These are phyloP conservation scores for Epicoccum nigrum DNA, from an alignment of 2,329 filamentous ascomycete genomes.

Conservation along the genomic window DNA sequence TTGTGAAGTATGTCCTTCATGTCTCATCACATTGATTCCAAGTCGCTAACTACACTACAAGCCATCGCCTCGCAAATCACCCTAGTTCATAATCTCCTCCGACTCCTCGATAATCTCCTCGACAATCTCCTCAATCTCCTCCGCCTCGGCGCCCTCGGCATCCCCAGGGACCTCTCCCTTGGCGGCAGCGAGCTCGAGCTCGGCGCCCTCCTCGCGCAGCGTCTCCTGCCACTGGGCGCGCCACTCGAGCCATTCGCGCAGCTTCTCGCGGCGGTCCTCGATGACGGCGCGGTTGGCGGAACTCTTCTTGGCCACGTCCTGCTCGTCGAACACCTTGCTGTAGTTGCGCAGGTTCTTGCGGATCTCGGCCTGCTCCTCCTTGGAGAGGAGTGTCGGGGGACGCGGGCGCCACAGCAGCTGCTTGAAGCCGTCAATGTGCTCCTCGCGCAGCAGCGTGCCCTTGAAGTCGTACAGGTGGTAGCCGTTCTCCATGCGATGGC, in stretches of 20 bases:
- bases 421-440: conserved; percentile 96
- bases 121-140: conserved; percentile 75
- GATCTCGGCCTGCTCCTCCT: conserved; percentile 96
- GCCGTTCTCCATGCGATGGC: conserved; percentile 97
- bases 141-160: conserved; percentile 57
- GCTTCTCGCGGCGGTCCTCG: conserved; percentile 78
- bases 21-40: conserved; percentile 4
- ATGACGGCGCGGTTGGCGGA: conserved; percentile 94
- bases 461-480: conserved; percentile 98
- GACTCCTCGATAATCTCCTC: conserved; percentile 89
- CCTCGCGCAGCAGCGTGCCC: conserved; percentile 85
- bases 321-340: conserved; percentile 91
- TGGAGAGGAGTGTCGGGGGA: conserved; percentile 85
- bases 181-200: conserved; percentile 63
- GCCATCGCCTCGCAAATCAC: neutral
- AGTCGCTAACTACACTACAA: conserved; percentile 3
- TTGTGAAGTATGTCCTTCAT: too few species aligned
- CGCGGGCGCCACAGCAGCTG: conserved; percentile 95
- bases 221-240: conserved; percentile 73
- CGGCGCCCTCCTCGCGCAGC: conserved; percentile 62
- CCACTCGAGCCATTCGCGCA: conserved; percentile 91
- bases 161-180: conserved; percentile 47
- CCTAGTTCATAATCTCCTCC: conserved; percentile 70
- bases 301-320: conserved; percentile 90
- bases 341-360: conserved; percentile 99